Base-by-base conservation (phyloP, 2,329 filamentous ascomycete species). In the Alternaria panax region DNA sequence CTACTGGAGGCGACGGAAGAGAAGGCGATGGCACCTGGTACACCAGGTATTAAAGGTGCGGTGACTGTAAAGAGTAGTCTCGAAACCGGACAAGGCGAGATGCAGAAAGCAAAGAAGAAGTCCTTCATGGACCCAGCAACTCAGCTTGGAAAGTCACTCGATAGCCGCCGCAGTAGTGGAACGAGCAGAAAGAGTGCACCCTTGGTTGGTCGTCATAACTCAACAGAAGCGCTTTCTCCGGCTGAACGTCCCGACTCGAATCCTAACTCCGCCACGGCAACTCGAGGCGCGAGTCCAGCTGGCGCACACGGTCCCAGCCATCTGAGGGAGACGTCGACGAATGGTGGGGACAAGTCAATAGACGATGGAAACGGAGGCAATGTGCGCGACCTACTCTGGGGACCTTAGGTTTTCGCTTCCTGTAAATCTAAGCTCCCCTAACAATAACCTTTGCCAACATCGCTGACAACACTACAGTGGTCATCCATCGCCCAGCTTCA, bases 1-100 rank as follows among this genome's bases (percentile, higher is more conserved):
- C 86, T 99, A 6, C 89, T 99, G 34, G 94, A 99, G 74, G 95
- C 95, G 0, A 85, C 87, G 2, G 95, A 99, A 79, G 95, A 99
- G 78, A 97, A 97, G 73, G 88, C 92, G 0, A 93, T 93, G 41
- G 84, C 84, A 2, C 95, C 95, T 0, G 90, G 91, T n/a, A 98
- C 94, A 0, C 94, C 95, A 0, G 93, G 94, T 0, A 85, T 97
- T 54, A 71, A 71, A 43, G 92, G 92, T 38, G 97, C 96, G 78
- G 93, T 90, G 65, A 98, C 95, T 0, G 93, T 97, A 16, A 92
- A 92, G 12, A 90, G 92, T 38, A 93, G 92, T 64, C 90, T 90
- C 54, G 91, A 97, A 38, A 93, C 95, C 75, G 95, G 92, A 2
- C 90, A 89, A 72, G 95, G 92, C 18, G 93, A 80, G 48, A 78